phyloP scores from a whole-genome alignment of 1,139 yeast genomes.

The Taphrina flavorubra region DNA sequence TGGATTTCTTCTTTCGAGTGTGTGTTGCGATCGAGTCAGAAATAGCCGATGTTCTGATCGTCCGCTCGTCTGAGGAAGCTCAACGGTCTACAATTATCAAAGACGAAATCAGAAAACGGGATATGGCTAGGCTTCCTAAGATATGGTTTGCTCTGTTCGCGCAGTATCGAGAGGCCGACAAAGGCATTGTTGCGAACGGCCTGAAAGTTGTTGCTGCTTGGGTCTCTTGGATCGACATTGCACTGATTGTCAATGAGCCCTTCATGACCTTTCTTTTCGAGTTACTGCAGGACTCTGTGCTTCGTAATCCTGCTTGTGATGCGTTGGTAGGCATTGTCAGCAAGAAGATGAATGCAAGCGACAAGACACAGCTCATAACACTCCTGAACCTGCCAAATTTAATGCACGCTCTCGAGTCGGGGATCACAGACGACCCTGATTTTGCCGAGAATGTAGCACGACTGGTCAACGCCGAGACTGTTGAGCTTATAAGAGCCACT shows the following conservation, averaged over 20 bases:
- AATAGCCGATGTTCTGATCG: constrained; percentile 87
- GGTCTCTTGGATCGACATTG: constrained; percentile 94
- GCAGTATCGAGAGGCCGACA: constrained; percentile 48
- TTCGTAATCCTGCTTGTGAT: constrained; percentile 68
- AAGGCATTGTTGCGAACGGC: constrained; percentile 64
- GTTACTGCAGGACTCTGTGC: constrained; percentile 59
- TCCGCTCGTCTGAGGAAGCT: constrained; percentile 64
- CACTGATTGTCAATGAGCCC: constrained; percentile 71
- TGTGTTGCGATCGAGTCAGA: constrained; percentile 81
- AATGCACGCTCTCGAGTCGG: constrained; percentile 53
- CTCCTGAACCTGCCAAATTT: constrained; percentile 69
- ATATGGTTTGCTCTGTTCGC: constrained; percentile 71
- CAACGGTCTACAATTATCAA: constrained; percentile 75
- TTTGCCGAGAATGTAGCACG: constrained; percentile 79
- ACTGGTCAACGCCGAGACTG: constrained; percentile 73
- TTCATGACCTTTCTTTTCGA: constrained; percentile 68
- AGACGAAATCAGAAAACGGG: constrained; percentile 78
- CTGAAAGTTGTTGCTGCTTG: constrained; percentile 78
- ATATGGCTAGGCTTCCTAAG: constrained; percentile 68
- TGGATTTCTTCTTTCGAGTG: constrained; percentile 79
- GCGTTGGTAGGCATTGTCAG: constrained; percentile 81
- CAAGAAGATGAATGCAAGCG: constrained; percentile 90
- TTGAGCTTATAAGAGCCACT: constrained; percentile 70
- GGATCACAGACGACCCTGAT: constrained; percentile 62
- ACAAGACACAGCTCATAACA: constrained; percentile 76